phyloP scores from a whole-genome alignment of 441 rosid genomes.

The Aquilaria agallochum region DNA sequence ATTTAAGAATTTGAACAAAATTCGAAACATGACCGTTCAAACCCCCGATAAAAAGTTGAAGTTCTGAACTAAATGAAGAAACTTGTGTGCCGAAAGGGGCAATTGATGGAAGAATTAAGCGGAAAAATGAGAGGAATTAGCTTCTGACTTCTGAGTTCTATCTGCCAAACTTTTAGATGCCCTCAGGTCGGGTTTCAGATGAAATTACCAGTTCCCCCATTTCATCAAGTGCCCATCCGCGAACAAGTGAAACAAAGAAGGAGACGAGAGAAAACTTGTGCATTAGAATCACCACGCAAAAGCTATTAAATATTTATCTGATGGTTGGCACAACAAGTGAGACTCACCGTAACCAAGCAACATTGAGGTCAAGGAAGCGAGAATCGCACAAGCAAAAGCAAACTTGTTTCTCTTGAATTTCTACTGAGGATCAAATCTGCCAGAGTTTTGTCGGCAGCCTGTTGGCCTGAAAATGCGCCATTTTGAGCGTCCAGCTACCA shows the following conservation, averaged over 20 bases:
- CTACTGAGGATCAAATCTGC: conserved; percentile 45
- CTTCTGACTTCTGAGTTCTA: no score
- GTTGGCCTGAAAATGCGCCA: conserved; percentile 8
- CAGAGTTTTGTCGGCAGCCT: conserved; percentile 12
- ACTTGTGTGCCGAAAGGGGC: neutral
- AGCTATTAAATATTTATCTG: neutral
- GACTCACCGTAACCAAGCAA: conserved; percentile 80
- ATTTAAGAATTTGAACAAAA: conserved; percentile 21
- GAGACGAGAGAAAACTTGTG: no score
- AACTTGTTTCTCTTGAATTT: conserved; percentile 64
- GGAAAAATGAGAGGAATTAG: conserved; percentile 13
- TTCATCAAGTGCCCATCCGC: no score
- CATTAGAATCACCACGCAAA: no score
- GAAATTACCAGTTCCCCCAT: no score
- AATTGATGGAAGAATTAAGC: neutral
- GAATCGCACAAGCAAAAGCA: conserved; percentile 64
- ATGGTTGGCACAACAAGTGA: neutral
- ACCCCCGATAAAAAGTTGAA: conserved; percentile 5
- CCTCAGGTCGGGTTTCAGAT: no score
- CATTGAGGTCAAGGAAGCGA: conserved; percentile 86
- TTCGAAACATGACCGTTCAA: conserved; percentile 29
- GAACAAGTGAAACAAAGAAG: no score
- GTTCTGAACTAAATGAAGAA: conserved; percentile 2
- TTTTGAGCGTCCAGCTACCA: conserved; percentile 19
- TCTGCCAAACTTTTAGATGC: no score